These are phyloP conservation scores for Alternaria arbusti DNA, from an alignment of 2,329 filamentous ascomycete genomes.

Conservation along the genomic window DNA sequence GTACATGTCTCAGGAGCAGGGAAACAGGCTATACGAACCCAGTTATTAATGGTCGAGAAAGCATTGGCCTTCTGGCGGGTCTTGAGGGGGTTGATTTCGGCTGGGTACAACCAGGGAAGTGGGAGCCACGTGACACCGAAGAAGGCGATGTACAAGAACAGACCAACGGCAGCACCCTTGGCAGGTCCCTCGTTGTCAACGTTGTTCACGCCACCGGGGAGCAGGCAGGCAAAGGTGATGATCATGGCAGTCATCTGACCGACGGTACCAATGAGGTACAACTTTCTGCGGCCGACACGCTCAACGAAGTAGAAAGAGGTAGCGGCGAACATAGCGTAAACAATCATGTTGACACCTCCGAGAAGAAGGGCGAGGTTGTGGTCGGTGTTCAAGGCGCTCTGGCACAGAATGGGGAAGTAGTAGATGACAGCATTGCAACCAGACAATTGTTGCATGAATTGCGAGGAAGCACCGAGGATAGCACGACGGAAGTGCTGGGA, in stretches of 20 bases:
- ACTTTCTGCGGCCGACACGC: conserved; percentile 60
- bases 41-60: conserved; percentile 41
- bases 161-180: conserved; percentile 62
- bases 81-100: conserved; percentile 62
- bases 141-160: conserved; percentile 73
- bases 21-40: no score
- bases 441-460: conserved; percentile 65
- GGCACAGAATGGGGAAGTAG: conserved; percentile 53
- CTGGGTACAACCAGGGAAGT: conserved; percentile 64
- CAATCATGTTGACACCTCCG: conserved; percentile 61
- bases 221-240: conserved; percentile 51
- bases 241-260: conserved; percentile 60
- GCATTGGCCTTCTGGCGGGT: conserved; percentile 64
- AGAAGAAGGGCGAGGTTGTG: conserved; percentile 54
- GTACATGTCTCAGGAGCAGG: no score
- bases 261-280: conserved; percentile 52
- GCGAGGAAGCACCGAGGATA: conserved; percentile 63
- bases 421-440: conserved; percentile 54
- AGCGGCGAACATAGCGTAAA: conserved; percentile 62
- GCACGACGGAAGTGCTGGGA: conserved; percentile 69
- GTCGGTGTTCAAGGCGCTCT: conserved; percentile 58
- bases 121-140: conserved; percentile 71
- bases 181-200: conserved; percentile 39
- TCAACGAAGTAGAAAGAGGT: conserved; percentile 71
- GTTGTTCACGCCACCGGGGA: conserved; percentile 31